phyloP scores from a whole-genome alignment of 148 eudicot genomes.

The Camellia sinensis region DNA sequence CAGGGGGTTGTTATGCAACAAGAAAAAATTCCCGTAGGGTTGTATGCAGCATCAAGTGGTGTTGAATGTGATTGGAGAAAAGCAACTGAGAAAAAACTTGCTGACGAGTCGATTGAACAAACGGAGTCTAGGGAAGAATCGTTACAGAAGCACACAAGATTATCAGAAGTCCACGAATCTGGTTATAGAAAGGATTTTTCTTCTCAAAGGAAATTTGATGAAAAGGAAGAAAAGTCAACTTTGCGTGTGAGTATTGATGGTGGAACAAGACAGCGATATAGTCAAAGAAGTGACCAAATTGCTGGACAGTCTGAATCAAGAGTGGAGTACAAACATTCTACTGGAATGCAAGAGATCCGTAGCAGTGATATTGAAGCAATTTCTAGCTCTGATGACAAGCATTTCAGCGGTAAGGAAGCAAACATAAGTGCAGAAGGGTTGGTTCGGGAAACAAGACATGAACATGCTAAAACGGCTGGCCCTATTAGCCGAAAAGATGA shows the following conservation, averaged over 20 bases:
- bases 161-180: conserved; percentile 26
- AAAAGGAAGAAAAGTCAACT: conserved; percentile 26
- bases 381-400: conserved; percentile 26
- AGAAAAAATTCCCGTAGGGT: conserved; percentile 25
- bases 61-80: conserved; percentile 63
- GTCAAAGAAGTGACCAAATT: conserved; percentile 22
- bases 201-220: conserved; percentile 30
- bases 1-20: conserved; percentile 21
- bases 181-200: conserved; percentile 30
- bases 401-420: conserved; percentile 23
- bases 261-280: conserved; percentile 32
- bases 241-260: conserved; percentile 23
- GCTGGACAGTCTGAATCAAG: conserved; percentile 29
- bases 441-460: conserved; percentile 33
- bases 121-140: conserved; percentile 27
- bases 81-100: conserved; percentile 75
- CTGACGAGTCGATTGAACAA: conserved; percentile 41
- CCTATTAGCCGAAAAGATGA: conserved; percentile 26
- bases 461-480: conserved; percentile 35
- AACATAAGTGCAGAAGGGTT: conserved; percentile 21
- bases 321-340: conserved; percentile 30
- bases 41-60: conserved; percentile 14
- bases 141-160: conserved; percentile 20
- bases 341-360: conserved; percentile 20
- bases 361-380: conserved; percentile 22